Base-by-base conservation (phyloP, 2,329 filamentous ascomycete species). In the Pseudophaeomoniella oleicola region DNA sequence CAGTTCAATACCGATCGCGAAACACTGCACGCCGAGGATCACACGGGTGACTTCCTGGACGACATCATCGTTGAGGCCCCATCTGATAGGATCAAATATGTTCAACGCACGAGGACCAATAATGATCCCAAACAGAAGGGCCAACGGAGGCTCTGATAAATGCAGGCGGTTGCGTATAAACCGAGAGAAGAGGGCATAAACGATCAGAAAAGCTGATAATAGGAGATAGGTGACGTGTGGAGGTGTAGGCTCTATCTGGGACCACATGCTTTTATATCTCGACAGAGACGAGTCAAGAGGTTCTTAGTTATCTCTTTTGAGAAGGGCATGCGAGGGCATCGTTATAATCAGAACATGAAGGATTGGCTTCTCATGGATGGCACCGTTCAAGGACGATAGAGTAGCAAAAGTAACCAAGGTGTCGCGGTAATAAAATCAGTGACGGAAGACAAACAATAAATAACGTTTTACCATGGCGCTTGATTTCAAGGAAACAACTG, bases 11-110 rank as follows among this genome's bases (percentile, higher is more conserved):
- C 85, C 85, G 36, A 93, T 78, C 52, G 85, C 84, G 56, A 93
- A 93, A 62, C 85, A 92, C 64, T 93, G 86, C 19, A 93, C 83
- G 44, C 92, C 85, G 31, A 92, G 71, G 44, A 93, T 84, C 48
- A 93, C 81, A 46, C 86, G 78, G 32, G 85, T 86, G 63, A 90
- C 87, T 54, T 93, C 85, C 44, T 93, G 72, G 10, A 85, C 93
- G 53, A 90, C 76, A 45, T 87, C 79, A 60, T 93, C 86, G 44
- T 78, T 74, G 48, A 79, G 87, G 40, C 84, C 83, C 86, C 86
- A 93, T 39, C 67, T 66, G 6, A 37, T 22, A 37, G 79, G 85
- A 51, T 88, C 66, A 55, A 93, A 87, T 29, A 92, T 67, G 49
- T 85, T 75, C 40, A 83, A 82, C 29, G 78, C 84, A 63, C 86